Base-by-base conservation (phyloP, 139 green algal species). In the Asterochloris sp. region DNA sequence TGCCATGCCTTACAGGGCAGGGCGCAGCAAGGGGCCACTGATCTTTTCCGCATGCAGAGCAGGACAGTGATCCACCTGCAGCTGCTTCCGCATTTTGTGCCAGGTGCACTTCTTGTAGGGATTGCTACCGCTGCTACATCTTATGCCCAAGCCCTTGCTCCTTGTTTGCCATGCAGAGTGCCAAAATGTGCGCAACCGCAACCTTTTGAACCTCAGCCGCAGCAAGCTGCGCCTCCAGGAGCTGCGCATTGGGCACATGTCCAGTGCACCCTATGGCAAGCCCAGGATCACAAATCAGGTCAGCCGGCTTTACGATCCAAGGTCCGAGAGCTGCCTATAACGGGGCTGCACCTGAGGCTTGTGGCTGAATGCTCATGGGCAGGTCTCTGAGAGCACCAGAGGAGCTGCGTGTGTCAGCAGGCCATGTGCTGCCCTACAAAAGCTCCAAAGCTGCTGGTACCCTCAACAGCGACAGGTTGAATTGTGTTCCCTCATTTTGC, bases 221-320 rank as follows among this genome's bases (percentile, higher is more conserved):
- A 69, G 62, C 14, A 17, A 63, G 10, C 74, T 78, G 68, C 63
- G 66, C 16, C 68, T 84, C 74, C 54, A 69, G 67, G 66, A 24
- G n/a, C 61, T 87, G 71, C 6, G 68, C 23, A 73, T 87, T 62
- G 82, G 82, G 12, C 68, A 86, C 54, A 19, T 29, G 1, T 73
- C 27, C 12, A 13, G 23, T 15, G 12, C 14, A 12, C 54, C 82
- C 17, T 82, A 78, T 73, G 76, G 69, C 76, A 82, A 79, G 69
- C 82, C 82, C 24, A 26, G 76, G 68, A 86, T 86, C 76, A 86
- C 82, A 60, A 86, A 86, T 28, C 66, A 86, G 82, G 82, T 85
- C n/a, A 23, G 11, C 12, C 1, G 16, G n/a, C 14, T 13, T 68
- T 12, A 11, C 0, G 27, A 12, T n/a, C n/a, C 76, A 62, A 60